A percentile compares a stretch with the other conserved stretches of the same genome.
These are phyloP conservation scores for Durio zibethinus DNA, from an alignment of 345 rosid genomes.

Conservation along the genomic window DNA sequence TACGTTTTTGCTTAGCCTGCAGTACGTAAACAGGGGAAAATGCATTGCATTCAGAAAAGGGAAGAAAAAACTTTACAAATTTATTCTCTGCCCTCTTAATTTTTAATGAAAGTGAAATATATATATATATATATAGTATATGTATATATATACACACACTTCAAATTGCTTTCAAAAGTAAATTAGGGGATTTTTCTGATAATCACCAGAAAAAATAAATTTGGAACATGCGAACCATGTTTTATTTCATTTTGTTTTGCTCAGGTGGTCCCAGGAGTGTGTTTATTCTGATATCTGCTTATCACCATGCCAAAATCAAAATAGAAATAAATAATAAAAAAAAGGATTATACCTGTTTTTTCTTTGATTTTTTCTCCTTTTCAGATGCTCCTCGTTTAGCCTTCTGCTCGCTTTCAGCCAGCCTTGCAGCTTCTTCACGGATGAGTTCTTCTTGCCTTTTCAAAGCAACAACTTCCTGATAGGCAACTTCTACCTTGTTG, in stretches of 20 bases:
- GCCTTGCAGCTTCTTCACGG: constrained; percentile 87
- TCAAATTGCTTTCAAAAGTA: background rate
- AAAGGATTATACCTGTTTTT: constrained; percentile 59
- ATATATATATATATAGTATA: no score
- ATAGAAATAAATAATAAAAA: no score
- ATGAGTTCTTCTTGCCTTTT: constrained; percentile 94
- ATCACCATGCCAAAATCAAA: background rate
- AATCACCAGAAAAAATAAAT: background rate
- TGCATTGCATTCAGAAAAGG: background rate
- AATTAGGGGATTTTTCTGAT: background rate
- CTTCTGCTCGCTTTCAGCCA: constrained; percentile 78
- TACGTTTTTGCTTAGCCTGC: constrained; percentile 86
- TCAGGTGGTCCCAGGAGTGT: background rate
- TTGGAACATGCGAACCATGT: background rate
- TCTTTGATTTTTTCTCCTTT: constrained; percentile 89
- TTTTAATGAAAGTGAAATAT: background rate
- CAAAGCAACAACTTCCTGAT: constrained; percentile 93
- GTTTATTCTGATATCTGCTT: background rate
- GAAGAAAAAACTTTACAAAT: background rate
- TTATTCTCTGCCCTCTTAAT: background rate
- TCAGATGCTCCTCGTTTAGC: constrained; percentile 64
- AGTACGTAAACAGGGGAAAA: constrained; percentile 4
- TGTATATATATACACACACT: background rate
- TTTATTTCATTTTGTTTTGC: background rate
- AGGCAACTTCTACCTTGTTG: constrained; percentile 82